Percentiles rank a stretch among this genome's conserved stretches.
Conservation (phyloP, 345 rosid genomes). For the Populus davidiana region DNA sequence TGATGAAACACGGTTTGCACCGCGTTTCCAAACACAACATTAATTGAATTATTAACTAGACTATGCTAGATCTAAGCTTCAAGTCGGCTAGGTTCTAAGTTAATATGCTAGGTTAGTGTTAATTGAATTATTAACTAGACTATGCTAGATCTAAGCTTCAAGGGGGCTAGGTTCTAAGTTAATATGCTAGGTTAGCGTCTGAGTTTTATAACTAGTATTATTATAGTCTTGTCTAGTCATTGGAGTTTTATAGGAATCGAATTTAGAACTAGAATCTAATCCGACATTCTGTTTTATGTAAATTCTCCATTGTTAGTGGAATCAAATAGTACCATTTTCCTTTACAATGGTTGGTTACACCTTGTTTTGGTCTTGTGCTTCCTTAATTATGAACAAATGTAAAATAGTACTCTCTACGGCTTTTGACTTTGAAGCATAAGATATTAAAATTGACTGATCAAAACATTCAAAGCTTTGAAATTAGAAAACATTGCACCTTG, state of each 20-base stretch:
- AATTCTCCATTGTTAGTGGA: neutral
- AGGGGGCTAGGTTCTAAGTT: too few species aligned
- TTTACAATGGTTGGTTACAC: neutral
- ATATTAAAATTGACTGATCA: neutral
- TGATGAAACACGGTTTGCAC: too few species aligned
- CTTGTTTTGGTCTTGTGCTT: neutral
- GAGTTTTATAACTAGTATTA: too few species aligned
- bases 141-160: too few species aligned
- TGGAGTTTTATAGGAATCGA: neutral
- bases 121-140: too few species aligned
- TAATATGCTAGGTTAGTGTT: too few species aligned
- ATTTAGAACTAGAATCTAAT: neutral
- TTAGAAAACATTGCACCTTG: neutral
- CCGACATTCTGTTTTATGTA: neutral
- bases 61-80: too few species aligned
- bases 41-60: too few species aligned
- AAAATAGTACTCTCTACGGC: neutral
- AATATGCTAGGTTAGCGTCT: too few species aligned
- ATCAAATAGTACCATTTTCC: neutral
- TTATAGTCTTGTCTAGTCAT: too few species aligned
- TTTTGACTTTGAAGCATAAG: neutral
- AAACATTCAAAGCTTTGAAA: neutral
- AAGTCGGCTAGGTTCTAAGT: too few species aligned
- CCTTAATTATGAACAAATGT: neutral
- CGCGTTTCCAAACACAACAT: too few species aligned